These are phyloP conservation scores for Blastocystis sp. DNA, from an alignment of 352 stramenopile species.

Conservation along the genomic window DNA sequence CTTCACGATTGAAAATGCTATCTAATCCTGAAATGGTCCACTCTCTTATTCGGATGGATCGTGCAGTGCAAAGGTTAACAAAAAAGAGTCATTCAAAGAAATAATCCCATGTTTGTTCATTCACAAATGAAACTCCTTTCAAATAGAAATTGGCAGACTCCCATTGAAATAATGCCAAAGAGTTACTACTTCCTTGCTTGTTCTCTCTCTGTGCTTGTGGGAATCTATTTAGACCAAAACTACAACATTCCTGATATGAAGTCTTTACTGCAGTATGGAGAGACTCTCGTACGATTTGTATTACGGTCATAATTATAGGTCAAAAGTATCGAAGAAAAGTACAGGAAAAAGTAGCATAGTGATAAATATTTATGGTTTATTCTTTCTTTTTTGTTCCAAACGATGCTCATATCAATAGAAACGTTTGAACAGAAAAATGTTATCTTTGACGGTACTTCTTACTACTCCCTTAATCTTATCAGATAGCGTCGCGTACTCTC, in stretches of 20 bases:
- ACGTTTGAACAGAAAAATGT: neutral
- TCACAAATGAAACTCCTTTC: too few species aligned
- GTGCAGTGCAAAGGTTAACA: neutral
- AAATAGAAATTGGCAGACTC: neutral
- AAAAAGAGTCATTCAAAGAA: neutral
- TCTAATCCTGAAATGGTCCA: slow-evolving; percentile 12
- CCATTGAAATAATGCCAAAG: neutral
- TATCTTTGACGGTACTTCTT: neutral
- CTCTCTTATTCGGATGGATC: neutral
- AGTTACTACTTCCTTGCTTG: slow-evolving; percentile 47
- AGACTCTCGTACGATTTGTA: neutral
- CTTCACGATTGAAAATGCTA: neutral
- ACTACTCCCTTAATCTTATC: neutral
- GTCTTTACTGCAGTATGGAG: slow-evolving; percentile 1
- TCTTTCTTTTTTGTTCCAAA: neutral
- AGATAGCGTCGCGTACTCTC: neutral
- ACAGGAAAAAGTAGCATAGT: slow-evolving; percentile 6
- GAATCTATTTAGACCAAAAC: slow-evolving; percentile 53
- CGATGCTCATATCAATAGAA: neutral
- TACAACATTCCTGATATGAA: slow-evolving; percentile 55
- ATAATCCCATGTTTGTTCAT: too few species aligned
- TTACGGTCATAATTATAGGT: neutral
- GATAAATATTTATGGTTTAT: neutral
- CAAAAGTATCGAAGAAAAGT: slow-evolving; percentile 21
- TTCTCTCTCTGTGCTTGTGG: neutral